Conservation (phyloP, 352 stramenopile genomes). For the Phytophthora aleatoria region DNA sequence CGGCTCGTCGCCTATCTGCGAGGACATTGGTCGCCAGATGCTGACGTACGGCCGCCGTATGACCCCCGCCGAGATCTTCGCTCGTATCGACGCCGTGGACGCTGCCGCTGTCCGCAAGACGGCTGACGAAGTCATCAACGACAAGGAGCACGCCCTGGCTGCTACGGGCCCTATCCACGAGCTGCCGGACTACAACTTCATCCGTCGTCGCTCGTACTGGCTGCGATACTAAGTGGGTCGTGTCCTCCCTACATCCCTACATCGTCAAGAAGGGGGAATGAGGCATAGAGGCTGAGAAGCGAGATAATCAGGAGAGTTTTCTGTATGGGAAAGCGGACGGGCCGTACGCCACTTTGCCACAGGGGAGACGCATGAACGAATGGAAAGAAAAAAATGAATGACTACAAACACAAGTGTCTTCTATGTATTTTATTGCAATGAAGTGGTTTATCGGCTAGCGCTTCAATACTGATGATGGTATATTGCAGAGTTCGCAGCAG, state of each 20-base stretch:
- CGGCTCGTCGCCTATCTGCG: constrained; percentile 97
- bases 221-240: constrained; percentile 83
- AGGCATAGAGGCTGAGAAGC: constrained; percentile 38
- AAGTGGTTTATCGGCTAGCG: background rate
- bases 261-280: constrained; percentile 38
- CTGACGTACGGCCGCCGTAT: constrained; percentile 97
- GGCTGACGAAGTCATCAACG: constrained; percentile 94
- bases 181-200: constrained; percentile 99
- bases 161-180: constrained; percentile 98
- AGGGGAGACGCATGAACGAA: constrained; percentile 35
- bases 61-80: constrained; percentile 99
- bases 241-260: constrained; percentile 23
- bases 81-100: constrained; percentile 98
- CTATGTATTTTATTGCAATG: background rate
- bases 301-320: constrained; percentile 36
- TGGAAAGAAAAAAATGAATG: constrained; percentile 35
- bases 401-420: constrained; percentile 19
- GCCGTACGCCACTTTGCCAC: constrained; percentile 35
- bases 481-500: constrained; percentile 22
- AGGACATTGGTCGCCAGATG: constrained; percentile 99
- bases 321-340: constrained; percentile 36
- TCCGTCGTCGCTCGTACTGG: constrained; percentile 99
- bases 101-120: constrained; percentile 92
- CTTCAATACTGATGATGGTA: constrained; percentile 13
- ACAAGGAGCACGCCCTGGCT: constrained; percentile 98